These are phyloP conservation scores for Xylaria telfairii DNA, from an alignment of 495 filamentous ascomycete genomes.

Conservation along the genomic window DNA sequence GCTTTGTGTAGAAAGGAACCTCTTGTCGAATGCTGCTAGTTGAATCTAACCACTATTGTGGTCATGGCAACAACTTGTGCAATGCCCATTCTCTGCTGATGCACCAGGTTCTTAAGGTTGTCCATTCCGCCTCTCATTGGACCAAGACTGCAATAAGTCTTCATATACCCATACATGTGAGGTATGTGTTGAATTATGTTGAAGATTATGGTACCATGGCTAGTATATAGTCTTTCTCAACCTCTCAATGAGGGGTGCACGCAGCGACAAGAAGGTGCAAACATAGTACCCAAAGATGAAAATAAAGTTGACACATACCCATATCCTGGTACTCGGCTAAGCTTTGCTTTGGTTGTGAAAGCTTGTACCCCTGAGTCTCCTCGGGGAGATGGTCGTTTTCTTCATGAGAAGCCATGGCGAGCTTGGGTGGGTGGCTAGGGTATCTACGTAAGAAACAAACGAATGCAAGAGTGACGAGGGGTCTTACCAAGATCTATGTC, in stretches of 20 bases:
- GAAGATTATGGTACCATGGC: background rate
- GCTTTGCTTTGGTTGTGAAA: constrained; percentile 93
- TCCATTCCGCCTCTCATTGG: background rate
- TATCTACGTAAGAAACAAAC: constrained; percentile 12
- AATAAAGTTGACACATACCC: constrained; percentile 64
- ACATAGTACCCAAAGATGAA: background rate
- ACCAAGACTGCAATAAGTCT: background rate
- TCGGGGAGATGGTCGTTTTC: constrained; percentile 88
- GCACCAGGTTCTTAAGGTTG: background rate
- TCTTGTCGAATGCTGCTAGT: background rate
- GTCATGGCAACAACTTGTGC: background rate
- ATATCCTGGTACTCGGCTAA: constrained; percentile 89
- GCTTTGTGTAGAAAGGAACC: background rate
- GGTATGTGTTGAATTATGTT: background rate
- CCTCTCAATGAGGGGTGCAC: background rate
- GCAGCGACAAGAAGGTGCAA: background rate
- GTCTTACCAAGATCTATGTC: constrained; percentile 9
- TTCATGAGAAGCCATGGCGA: constrained; percentile 69
- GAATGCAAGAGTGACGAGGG: constrained; percentile 13
- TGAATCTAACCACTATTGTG: background rate
- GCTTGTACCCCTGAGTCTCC: constrained; percentile 92
- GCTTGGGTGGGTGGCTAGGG: background rate
- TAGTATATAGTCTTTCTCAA: background rate
- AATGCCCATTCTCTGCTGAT: background rate
- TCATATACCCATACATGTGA: background rate